A percentile compares a stretch with the other conserved stretches of the same genome.
Conservation (phyloP, 805 yeast species). For the Yamadazyma takamatsuzukensis region DNA sequence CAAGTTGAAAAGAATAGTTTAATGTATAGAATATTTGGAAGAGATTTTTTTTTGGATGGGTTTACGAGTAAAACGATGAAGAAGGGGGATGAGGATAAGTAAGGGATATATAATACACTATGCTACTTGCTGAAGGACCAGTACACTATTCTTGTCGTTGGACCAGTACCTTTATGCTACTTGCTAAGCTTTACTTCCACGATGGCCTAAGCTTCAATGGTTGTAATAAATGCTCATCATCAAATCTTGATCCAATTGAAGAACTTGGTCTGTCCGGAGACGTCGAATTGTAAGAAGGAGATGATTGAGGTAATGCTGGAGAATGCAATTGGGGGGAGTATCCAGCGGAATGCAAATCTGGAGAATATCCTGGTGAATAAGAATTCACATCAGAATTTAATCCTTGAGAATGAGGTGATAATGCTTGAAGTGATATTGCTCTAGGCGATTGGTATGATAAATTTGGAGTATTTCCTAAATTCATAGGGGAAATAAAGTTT, state of each 20-base stretch:
- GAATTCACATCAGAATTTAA: too few relatives aligned
- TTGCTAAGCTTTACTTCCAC: conserved; percentile 21
- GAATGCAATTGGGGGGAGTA: conserved; percentile 5
- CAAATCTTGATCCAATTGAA: conserved; percentile 32
- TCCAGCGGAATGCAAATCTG: conserved; percentile 7
- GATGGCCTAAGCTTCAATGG: conserved; percentile 15
- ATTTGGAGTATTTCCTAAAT: conserved; percentile 7
- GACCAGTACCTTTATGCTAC: too few relatives aligned
- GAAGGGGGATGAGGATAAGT: conserved; percentile 2
- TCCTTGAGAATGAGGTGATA: too few relatives aligned
- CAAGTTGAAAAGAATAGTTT: conserved; percentile 31
- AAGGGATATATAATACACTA: too few relatives aligned
- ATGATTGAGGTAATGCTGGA: conserved; percentile 12
- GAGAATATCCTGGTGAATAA: conserved; percentile 4
- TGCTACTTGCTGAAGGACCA: too few relatives aligned
- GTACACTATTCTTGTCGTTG: too few relatives aligned
- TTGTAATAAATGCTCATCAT: conserved; percentile 27
- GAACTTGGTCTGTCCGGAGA: conserved; percentile 35
- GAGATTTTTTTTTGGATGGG: conserved; percentile 41
- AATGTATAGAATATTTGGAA: conserved; percentile 37
- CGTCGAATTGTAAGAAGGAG: conserved; percentile 11
- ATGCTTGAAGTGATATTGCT: too few relatives aligned
- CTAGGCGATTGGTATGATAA: conserved; percentile 5
- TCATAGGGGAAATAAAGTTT: conserved; percentile 1
- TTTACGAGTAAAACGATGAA: conserved; percentile 40